These are phyloP conservation scores for Scedosporium dehoogii DNA, from an alignment of 2,329 filamentous ascomycete genomes.

Conservation along the genomic window DNA sequence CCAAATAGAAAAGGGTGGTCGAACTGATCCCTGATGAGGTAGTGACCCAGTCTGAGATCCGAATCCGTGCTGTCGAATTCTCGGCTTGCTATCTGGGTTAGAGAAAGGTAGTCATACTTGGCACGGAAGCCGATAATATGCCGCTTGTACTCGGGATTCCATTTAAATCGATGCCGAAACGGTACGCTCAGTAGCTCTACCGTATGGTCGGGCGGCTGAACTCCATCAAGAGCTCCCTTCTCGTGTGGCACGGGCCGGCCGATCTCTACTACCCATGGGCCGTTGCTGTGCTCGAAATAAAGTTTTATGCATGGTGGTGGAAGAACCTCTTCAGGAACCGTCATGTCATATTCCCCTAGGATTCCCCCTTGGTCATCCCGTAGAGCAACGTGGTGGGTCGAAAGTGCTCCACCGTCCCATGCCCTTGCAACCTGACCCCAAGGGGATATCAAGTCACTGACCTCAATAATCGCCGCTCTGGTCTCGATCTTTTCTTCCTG, in stretches of 20 bases:
- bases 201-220: constrained; percentile 29
- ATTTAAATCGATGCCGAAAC: constrained; percentile 34
- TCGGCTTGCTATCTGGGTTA: constrained; percentile 20
- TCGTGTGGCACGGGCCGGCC: constrained; percentile 5
- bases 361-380: constrained; percentile 20
- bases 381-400: constrained; percentile 9
- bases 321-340: constrained; percentile 33
- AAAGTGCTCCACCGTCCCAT: constrained; percentile 24
- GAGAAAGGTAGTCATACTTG: constrained; percentile 14
- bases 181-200: constrained; percentile 14
- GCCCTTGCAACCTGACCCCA: constrained; percentile 33
- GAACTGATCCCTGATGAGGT: constrained; percentile 28
- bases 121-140: constrained; percentile 34
- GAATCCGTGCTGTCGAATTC: constrained; percentile 15
- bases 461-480: constrained; percentile 23
- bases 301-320: constrained; percentile 25
- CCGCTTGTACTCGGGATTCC: constrained; percentile 21
- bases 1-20: constrained; percentile 30
- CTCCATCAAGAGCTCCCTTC: background rate
- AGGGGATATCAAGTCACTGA: constrained; percentile 31
- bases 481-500: constrained; percentile 27
- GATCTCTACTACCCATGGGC: constrained; percentile 27
- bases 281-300: constrained; percentile 25
- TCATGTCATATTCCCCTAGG: constrained; percentile 29
- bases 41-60: constrained; percentile 9